Evolutionary conservation across 352 stramenopile species (phyloP), one percentile per base, ranked within the genome.

Genomic region (Globisporangium uncinulatum): DNA sequence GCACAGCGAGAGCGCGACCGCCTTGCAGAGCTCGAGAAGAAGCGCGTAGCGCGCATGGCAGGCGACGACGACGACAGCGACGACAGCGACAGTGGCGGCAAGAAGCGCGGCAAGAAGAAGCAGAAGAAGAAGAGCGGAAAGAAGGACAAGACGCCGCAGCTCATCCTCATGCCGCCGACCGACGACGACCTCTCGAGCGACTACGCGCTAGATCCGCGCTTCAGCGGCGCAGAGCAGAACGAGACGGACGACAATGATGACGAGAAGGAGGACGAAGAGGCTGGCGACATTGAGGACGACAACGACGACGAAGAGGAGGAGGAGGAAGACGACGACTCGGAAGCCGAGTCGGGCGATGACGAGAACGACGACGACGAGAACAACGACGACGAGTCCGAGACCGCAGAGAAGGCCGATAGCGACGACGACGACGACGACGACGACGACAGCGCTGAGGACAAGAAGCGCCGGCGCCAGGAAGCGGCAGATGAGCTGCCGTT

Each of bases 11-110:
- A 98, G 68, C 76, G 89, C 19, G 91, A 98, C 45, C 74, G 83
- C 44, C 70, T 99, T 21, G 78, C 94, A 8, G 79, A 97, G 61
- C 63, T 98, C 17, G 96, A 99, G 71, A 92, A 89, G 47, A 88
- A 94, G 63, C 86, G 96, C n/a, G 61, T 98, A 20, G 90, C 89
- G 5, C 79, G 95, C 48, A 99, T 99, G 96, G 90, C 96, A 57
- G 93, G 93, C n/a, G 90, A 96, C 49, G 78, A 88, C 9, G 71
- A 83, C 21, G 79, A 87, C 41, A 89, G 96, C 34, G 73, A 82
- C 7, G 73, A 78, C 0, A 89, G 96, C 34, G 73, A 82, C 9
- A 71, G 76, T 0, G 72, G 55, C 24, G 70, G 67, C 29, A 72
- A 80, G 19, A 89, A 83, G 66, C 68, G 63, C 47, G 70, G 75